Evolutionary conservation across 768 basidiomycete genomes (phyloP), one percentile per base, ranked within the genome.

Genomic region (Sarcomyxa edulis): DNA sequence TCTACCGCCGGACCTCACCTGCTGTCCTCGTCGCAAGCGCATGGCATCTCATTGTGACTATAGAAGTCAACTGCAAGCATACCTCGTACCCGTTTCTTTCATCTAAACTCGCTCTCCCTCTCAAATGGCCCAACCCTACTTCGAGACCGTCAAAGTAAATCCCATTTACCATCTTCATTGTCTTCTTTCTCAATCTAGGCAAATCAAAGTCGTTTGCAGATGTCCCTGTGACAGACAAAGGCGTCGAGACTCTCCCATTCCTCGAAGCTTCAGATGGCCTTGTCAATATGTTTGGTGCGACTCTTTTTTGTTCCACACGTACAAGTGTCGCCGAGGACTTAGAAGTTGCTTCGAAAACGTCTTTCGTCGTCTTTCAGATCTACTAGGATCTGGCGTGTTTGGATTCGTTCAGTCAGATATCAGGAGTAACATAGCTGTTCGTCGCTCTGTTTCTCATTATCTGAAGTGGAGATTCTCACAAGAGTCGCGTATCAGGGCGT

Each of bases 241-340:
- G 94, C 10, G 78, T 98, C 35, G 81, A 92, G 54, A 90, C 92
- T 0, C 52, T 65, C 14, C 59, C 72, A 9, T 98, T 98, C 67
- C 68, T 92, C 32, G 83, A 89, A 53, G 94, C 94, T 1, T 79
- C 90, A 14, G 90, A 95, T 59, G 93, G 89, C 12, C 71, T 98
- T 19, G 68, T 84, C 11, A 65, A 73, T 38, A 65, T 87, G 65
- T 86, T 86, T 53, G 81, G 84, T 82, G 45, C 42, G 74, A 42
- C 8, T 35, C 12, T 21, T 43, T 28, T 39, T 27, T 19, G 35
- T 25, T 29, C 42, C 23, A 29, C 35, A 16, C 32, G 33, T 48
- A 39, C 37, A 37, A 31, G 32, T 37, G 21, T 15, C 22, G 27
- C 41, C 45, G 44, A 48, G 44, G 42, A 41, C 39, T 44, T 46